Evolutionary conservation across 1,139 yeast genomes (phyloP).

Genomic region (Hansenula sp.): DNA sequence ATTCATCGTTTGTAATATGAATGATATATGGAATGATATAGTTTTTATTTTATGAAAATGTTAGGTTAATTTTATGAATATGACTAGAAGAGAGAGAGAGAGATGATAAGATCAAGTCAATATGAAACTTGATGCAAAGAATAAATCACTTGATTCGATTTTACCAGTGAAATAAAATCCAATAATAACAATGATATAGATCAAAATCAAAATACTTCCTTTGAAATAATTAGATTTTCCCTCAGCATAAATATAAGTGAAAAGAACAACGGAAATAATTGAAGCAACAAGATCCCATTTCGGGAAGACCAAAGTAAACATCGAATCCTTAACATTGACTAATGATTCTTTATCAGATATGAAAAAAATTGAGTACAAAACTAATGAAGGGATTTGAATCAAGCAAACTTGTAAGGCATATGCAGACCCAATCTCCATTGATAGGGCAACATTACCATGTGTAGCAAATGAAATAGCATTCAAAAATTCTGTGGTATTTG

Average conservation of each 20-base stretch:
- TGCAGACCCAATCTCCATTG: conserved; percentile 98
- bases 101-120: not conserved
- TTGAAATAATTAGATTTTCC: conserved; percentile 96
- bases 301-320: conserved; percentile 86
- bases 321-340: conserved; percentile 36
- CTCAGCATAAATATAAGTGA: conserved; percentile 92
- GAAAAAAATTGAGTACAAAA: conserved; percentile 61
- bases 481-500: conserved; percentile 93
- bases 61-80: too few relatives aligned
- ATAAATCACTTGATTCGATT: conserved; percentile 20
- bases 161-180: conserved; percentile 75
- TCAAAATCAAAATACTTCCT: conserved; percentile 82
- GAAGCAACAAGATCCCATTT: conserved; percentile 93
- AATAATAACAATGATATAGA: conserved; percentile 69
- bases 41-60: too few relatives aligned
- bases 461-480: conserved; percentile 97
- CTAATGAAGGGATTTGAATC: conserved; percentile 89
- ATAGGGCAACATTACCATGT: conserved; percentile 91
- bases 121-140: conserved; percentile 1
- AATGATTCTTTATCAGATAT: conserved; percentile 15
- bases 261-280: conserved; percentile 79
- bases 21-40: too few relatives aligned
- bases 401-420: conserved; percentile 96
- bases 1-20: not conserved
- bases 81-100: not conserved